These are phyloP conservation scores for Rhodotorula sp. DNA, from an alignment of 1,284 basidiomycete genomes.

Conservation along the genomic window DNA sequence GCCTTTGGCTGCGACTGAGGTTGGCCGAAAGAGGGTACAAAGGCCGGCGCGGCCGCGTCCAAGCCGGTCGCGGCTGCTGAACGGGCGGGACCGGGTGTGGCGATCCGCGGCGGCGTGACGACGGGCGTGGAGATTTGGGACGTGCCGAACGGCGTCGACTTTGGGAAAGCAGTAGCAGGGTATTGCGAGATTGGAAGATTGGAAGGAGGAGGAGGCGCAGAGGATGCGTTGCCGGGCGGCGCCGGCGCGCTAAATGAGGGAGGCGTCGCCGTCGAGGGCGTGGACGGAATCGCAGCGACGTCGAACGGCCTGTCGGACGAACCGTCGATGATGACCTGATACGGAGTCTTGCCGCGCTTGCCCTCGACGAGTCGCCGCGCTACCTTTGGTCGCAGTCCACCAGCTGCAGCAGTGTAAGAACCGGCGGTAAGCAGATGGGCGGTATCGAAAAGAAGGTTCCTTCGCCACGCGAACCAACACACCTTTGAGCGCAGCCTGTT, in stretches of 20 bases:
- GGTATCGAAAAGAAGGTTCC: conserved; percentile 57
- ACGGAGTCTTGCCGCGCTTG: conserved; percentile 62
- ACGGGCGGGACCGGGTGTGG: neutral
- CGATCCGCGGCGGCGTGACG: neutral
- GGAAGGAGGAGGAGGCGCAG: neutral
- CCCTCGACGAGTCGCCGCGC: conserved; percentile 67
- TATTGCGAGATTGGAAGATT: too few species aligned
- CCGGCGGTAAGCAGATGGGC: conserved; percentile 52
- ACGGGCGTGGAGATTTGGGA: conserved; percentile 4
- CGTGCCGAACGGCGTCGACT: neutral
- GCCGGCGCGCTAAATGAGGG: neutral
- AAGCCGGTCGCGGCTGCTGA: neutral
- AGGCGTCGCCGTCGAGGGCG: conserved; percentile 1
- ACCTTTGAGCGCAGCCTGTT: conserved; percentile 30
- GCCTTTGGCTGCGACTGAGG: neutral
- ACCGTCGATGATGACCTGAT: conserved; percentile 77
- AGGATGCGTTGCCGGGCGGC: neutral
- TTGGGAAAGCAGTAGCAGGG: neutral
- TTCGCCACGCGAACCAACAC: conserved; percentile 9
- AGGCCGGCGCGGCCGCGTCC: neutral
- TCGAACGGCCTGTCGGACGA: conserved; percentile 46
- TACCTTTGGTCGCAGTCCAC: conserved; percentile 42
- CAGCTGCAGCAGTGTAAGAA: too few species aligned
- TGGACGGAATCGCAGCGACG: conserved; percentile 11
- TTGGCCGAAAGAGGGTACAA: conserved; percentile 7